phyloP scores from a whole-genome alignment of 768 basidiomycete genomes.

The Sarcodon sp. region DNA sequence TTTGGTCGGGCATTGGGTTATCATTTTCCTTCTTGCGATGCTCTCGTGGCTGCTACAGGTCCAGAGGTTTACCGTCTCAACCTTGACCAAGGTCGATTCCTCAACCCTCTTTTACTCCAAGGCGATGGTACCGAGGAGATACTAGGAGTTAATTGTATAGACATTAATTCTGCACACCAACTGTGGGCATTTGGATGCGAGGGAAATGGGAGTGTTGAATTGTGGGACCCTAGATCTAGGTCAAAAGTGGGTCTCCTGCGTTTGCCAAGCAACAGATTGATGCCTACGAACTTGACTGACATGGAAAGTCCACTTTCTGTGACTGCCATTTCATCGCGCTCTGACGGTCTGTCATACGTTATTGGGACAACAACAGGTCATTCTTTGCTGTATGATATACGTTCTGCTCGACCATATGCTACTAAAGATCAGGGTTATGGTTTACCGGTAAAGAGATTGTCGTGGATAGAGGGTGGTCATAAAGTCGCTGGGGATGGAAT shows the following conservation, averaged over 20 bases:
- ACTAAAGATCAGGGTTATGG: slow-evolving; percentile 97
- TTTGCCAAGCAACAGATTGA: slow-evolving; percentile 41
- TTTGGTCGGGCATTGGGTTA: slow-evolving; percentile 90
- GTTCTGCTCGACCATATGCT: slow-evolving; percentile 72
- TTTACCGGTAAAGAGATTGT: slow-evolving; percentile 69
- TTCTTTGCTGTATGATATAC: slow-evolving; percentile 88
- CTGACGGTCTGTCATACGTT: slow-evolving; percentile 88
- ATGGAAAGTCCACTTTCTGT: slow-evolving; percentile 32
- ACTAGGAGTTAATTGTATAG: slow-evolving; percentile 78
- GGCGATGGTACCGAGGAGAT: slow-evolving; percentile 41
- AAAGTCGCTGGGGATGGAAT: slow-evolving; percentile 80
- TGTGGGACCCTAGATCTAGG: slow-evolving; percentile 92
- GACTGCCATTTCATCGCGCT: slow-evolving; percentile 75
- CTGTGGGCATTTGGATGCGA: slow-evolving; percentile 84
- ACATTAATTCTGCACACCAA: slow-evolving; percentile 90
- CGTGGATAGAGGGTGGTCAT: slow-evolving; percentile 84
- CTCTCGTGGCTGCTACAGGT: slow-evolving; percentile 74
- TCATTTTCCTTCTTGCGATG: slow-evolving; percentile 89
- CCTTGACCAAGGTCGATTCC: slow-evolving; percentile 88
- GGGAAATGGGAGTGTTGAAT: slow-evolving; percentile 77
- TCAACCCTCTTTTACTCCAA: slow-evolving; percentile 62
- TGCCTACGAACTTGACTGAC: slow-evolving; percentile 22
- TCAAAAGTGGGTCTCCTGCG: slow-evolving; percentile 56
- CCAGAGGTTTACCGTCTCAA: slow-evolving; percentile 88
- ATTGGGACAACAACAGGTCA: slow-evolving; percentile 94